Evolutionary conservation across 208 protist species (phyloP), one percentile per base, ranked within the genome.

Genomic region (Trypanosoma congolense): DNA sequence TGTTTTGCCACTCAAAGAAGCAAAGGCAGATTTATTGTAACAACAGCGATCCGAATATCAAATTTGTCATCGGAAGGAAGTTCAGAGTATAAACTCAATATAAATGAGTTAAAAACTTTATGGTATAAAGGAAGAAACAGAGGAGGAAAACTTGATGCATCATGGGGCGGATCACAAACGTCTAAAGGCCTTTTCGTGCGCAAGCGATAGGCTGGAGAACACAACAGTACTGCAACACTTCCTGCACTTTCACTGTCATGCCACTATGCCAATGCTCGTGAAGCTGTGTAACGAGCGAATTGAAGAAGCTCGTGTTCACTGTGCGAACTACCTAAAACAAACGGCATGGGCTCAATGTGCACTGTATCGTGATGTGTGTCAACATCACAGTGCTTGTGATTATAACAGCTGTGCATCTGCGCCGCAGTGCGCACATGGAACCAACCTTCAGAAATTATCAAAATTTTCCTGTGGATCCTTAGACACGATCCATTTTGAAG

Each of bases 401-500:
- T 31, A 22, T 30, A 40, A 18, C 22, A 18, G 10, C 47, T 28
- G 44, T 81, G 62, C 21, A 87, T 19, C 30, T 70, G 68, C 0
- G 73, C 73, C 40, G 85, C 52, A n/a, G 65, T 85, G 14, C 80
- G 67, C 16, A 70, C 38, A 42, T 83, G 78, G 26, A 85, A 72
- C 65, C 70, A 87, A n/a, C 68, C 61, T 14, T 92, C 81, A 0
- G 80, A 87, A 12, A 90, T 54, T 31, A 84, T 54, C 36, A 87
- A 70, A 29, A 77, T 56, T 25, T 66, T 73, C 24, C 57, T 50
- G 50, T 77, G 38, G 21, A 78, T 29, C 33, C 31, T 12, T 35
- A 53, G 29, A 8, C 14, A 35, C 3, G 21, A 4, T 55, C 21
- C 33, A 35, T 36, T 31, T 35, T 2, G 16, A 4, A 36, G 8